Evolutionary conservation across 495 filamentous ascomycete genomes (phyloP).

Genomic region (Xylaria venustula): DNA sequence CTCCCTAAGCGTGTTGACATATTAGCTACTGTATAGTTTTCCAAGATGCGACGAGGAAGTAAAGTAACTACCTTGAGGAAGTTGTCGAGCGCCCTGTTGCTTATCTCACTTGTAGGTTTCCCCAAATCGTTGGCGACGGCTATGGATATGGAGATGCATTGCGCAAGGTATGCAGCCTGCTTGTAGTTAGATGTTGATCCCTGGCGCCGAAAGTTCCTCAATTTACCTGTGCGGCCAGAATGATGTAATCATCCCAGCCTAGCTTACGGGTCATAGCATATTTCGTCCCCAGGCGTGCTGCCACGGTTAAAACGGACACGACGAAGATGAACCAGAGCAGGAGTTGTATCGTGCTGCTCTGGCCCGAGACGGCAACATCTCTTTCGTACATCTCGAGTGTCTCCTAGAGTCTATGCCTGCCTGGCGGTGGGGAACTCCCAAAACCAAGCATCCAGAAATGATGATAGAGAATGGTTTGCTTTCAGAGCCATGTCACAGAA

Average conservation of each 20-base stretch:
- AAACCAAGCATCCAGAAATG: not conserved
- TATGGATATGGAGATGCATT: slow-evolving; percentile 24
- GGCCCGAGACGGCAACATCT: not conserved
- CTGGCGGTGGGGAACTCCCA: not conserved
- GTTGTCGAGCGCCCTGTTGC: slow-evolving; percentile 5
- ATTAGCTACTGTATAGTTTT: not conserved
- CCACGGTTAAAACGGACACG: slow-evolving; percentile 14
- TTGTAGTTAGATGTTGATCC: not conserved
- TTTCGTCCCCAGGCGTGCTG: slow-evolving; percentile 20
- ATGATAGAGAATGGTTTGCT: not conserved
- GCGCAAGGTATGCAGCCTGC: slow-evolving; percentile 14
- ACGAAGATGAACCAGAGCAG: slow-evolving; percentile 21
- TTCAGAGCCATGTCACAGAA: no score
- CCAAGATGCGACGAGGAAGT: not conserved
- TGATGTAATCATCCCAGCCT: slow-evolving; percentile 11
- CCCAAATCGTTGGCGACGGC: slow-evolving; percentile 24
- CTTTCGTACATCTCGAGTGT: not conserved
- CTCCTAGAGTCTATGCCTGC: not conserved
- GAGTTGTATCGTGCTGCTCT: slow-evolving; percentile 3
- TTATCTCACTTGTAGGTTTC: slow-evolving; percentile 17
- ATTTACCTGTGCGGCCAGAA: not conserved
- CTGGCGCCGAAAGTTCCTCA: not conserved
- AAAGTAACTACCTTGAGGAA: slow-evolving; percentile 8
- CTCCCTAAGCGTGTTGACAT: slow-evolving; percentile 20
- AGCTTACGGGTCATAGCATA: slow-evolving; percentile 18